These are phyloP conservation scores for Centella asiatica DNA, from an alignment of 129 eudicot genomes.

Conservation along the genomic window DNA sequence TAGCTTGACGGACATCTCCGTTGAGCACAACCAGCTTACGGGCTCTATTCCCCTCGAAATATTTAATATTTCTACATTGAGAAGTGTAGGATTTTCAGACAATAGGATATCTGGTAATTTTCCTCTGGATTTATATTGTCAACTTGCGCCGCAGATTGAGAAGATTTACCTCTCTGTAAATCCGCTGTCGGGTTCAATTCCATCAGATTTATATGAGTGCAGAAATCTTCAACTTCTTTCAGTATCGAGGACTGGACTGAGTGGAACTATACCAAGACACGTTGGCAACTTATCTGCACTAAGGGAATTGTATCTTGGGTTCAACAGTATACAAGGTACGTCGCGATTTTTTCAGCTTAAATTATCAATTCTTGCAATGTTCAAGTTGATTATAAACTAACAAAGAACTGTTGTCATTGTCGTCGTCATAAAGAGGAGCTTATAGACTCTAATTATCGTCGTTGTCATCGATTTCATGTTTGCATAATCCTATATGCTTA, in stretches of 20 bases:
- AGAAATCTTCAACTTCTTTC: background rate
- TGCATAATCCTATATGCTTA: too few relatives aligned
- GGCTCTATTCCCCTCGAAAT: background rate
- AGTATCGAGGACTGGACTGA: background rate
- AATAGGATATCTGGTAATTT: background rate
- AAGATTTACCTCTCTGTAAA: background rate
- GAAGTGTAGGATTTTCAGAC: background rate
- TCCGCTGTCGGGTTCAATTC: background rate
- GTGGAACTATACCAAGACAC: conserved; percentile 1
- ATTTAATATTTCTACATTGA: conserved; percentile 1
- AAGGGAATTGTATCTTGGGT: background rate
- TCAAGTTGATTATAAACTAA: too few relatives aligned
- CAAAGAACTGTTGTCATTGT: too few relatives aligned
- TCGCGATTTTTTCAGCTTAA: too few relatives aligned
- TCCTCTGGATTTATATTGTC: background rate
- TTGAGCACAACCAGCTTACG: background rate
- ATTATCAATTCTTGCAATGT: too few relatives aligned
- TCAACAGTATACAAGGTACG: too few relatives aligned
- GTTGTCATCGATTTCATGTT: too few relatives aligned
- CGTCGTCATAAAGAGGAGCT: too few relatives aligned
- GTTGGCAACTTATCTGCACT: background rate
- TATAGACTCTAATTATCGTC: too few relatives aligned
- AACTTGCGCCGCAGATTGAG: background rate
- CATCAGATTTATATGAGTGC: background rate
- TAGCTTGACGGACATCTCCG: background rate